Base-by-base conservation (phyloP, 2,329 filamentous ascomycete genomes). In the Trichophyton equinum region DNA sequence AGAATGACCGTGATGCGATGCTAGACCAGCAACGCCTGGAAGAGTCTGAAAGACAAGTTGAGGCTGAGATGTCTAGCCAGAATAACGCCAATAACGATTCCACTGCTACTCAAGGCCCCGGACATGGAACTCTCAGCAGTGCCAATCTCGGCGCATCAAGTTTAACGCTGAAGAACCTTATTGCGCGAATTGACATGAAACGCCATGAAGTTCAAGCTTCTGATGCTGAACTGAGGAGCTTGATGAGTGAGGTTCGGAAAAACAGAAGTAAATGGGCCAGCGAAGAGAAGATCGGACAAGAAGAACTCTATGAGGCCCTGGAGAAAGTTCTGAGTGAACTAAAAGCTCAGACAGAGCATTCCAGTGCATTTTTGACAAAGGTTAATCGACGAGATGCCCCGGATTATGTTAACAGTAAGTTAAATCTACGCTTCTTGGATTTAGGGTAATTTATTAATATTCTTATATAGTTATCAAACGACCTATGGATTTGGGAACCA, bases 191-290 rank as follows among this genome's bases (percentile, higher is more conserved):
- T 70, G 94, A 99, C 73, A 84, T 89, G 75, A 94, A 96, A 76
- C 86, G 94, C 69, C 86, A 90, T 65, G 85, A 89, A 76, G 92
- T 99, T 59, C 84, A 86, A 71, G 92, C 94, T 18, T 95, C 91
- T 0, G 94, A 99, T 76, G 88, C 91, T 25, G 92, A 99, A 71
- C 79, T 99, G 62, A 85, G 94, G 62, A 89, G 87, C 57, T 78
- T 99, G 62, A 96, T 99, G 82, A 96, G 94, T 68, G 94, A 99
- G 74, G 94, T 99, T 18, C 85, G 94, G 65, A 99, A 97, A 74
- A 97, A 97, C 68, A 82, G 94, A 68, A 97, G 92, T 75, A 99
- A 99, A 76, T 99, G 94, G 94, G 92, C 94, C 2, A 97, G 88
- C 72, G 94, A 97, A 74, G 94, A 99, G 68, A 94, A 95, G 67